Conservation (phyloP, 164 flowering plant genomes). For the Chimonanthus praecox region DNA sequence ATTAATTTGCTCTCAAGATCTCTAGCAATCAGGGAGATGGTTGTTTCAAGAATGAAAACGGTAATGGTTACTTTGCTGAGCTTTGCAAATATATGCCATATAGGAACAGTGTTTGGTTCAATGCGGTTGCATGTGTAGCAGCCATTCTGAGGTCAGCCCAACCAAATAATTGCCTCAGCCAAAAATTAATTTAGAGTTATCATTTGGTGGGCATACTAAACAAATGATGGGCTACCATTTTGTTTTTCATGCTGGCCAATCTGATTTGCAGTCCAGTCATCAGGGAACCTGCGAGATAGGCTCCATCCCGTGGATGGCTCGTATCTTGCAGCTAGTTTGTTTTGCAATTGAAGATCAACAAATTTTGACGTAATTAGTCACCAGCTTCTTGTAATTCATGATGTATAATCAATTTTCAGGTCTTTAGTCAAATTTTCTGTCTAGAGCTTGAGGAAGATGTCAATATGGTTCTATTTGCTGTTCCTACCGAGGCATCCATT, state of each 20-base stretch:
- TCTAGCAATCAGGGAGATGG: conserved; percentile 45
- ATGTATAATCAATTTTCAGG: conserved; percentile 34
- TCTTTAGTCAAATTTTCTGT: conserved; percentile 53
- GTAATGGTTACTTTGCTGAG: conserved; percentile 22
- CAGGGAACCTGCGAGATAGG: not conserved
- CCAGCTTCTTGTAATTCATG: not conserved
- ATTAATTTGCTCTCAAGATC: conserved; percentile 88
- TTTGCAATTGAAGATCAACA: not conserved
- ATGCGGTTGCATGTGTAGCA: too few relatives aligned
- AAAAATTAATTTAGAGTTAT: too few relatives aligned
- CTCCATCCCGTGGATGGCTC: not conserved
- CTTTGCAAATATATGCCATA: too few relatives aligned
- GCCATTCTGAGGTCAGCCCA: too few relatives aligned
- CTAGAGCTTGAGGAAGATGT: conserved; percentile 87
- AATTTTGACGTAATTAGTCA: not conserved
- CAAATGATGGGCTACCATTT: too few relatives aligned
- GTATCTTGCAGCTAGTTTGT: not conserved
- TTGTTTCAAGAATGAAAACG: conserved; percentile 62
- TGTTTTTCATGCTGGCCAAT: too few relatives aligned
- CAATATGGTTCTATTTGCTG: conserved; percentile 76
- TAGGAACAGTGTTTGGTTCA: too few relatives aligned
- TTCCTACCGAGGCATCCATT: conserved; percentile 28
- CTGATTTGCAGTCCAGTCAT: too few relatives aligned
- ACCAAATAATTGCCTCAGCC: too few relatives aligned
- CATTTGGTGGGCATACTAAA: too few relatives aligned